Evolutionary conservation across 169 alveolate species (phyloP).

Genomic region (Theileria orientalis): DNA sequence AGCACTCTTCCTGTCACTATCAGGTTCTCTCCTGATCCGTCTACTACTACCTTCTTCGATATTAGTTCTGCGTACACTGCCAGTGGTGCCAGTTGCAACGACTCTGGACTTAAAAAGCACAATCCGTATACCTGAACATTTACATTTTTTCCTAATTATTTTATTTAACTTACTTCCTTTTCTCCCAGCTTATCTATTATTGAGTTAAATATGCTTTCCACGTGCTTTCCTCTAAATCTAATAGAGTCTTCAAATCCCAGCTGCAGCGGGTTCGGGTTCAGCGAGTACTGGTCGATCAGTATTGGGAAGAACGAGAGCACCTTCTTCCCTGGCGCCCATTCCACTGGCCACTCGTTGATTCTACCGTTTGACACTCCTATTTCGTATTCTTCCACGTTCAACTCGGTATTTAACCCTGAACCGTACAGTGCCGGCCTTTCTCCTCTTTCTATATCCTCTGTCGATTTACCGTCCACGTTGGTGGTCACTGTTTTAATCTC

Average conservation of each 20-base stretch:
- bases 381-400: slow-evolving; percentile 49
- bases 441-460: slow-evolving; percentile 45
- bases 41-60: slow-evolving; percentile 63
- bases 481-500: slow-evolving; percentile 25
- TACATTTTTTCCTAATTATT: slow-evolving; percentile 5
- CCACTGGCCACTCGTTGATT: slow-evolving; percentile 71
- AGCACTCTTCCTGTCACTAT: slow-evolving; percentile 72
- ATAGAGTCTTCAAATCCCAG: slow-evolving; percentile 77
- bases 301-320: slow-evolving; percentile 75
- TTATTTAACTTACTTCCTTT: not conserved
- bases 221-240: slow-evolving; percentile 74
- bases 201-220: slow-evolving; percentile 72
- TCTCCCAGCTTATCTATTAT: slow-evolving; percentile 35
- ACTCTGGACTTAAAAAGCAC: slow-evolving; percentile 74
- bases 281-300: slow-evolving; percentile 73
- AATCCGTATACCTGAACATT: slow-evolving; percentile 54
- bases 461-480: slow-evolving; percentile 29
- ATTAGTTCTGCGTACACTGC: slow-evolving; percentile 77
- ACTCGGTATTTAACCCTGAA: slow-evolving; percentile 38
- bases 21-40: slow-evolving; percentile 59
- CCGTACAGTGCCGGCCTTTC: slow-evolving; percentile 44
- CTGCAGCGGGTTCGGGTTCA: slow-evolving; percentile 76
- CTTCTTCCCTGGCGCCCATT: slow-evolving; percentile 69
- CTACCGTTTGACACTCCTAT: slow-evolving; percentile 68
- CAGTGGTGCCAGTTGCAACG: slow-evolving; percentile 77